A percentile compares a stretch with the other conserved stretches of the same genome.
Conservation (phyloP, 2,329 filamentous ascomycete genomes). For the Botrytis tulipae region DNA sequence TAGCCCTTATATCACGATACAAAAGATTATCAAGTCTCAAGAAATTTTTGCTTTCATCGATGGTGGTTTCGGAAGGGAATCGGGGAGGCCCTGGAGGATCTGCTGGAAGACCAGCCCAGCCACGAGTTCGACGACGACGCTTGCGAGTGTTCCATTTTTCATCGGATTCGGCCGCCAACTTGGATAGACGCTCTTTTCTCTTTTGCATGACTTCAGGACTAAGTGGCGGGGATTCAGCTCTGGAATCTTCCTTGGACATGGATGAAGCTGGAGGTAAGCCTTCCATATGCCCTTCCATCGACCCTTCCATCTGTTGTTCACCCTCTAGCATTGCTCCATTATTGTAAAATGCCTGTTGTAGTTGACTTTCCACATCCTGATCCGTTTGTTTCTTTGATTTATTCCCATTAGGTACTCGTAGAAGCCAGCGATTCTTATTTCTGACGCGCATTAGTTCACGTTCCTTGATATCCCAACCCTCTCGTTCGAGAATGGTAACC, state of each 20-base stretch:
- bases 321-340: conserved; percentile 35
- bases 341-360: conserved; percentile 38
- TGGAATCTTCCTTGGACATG: conserved; percentile 18
- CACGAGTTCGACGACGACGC: conserved; percentile 64
- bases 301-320: conserved; percentile 33
- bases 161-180: conserved; percentile 57
- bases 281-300: conserved; percentile 30
- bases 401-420: conserved; percentile 61
- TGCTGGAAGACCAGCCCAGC: conserved; percentile 65
- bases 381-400: conserved; percentile 43
- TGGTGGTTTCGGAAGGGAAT: conserved; percentile 79
- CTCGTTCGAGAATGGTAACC: conserved; percentile 64
- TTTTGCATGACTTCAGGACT: conserved; percentile 51
- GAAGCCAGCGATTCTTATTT: conserved; percentile 64
- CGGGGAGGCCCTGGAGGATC: conserved; percentile 68
- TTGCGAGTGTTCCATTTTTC: conserved; percentile 63
- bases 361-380: conserved; percentile 39
- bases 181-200: conserved; percentile 52
- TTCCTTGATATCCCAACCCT: conserved; percentile 71
- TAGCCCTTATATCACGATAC: conserved; percentile 63
- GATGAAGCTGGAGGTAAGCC: conserved; percentile 25
- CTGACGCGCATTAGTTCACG: conserved; percentile 69
- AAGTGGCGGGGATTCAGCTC: conserved; percentile 39
- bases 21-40: conserved; percentile 60
- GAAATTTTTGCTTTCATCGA: conserved; percentile 73